Evolutionary conservation across 2,329 filamentous ascomycete species (phyloP).

Genomic region (Ophiostoma triangulosporum): DNA sequence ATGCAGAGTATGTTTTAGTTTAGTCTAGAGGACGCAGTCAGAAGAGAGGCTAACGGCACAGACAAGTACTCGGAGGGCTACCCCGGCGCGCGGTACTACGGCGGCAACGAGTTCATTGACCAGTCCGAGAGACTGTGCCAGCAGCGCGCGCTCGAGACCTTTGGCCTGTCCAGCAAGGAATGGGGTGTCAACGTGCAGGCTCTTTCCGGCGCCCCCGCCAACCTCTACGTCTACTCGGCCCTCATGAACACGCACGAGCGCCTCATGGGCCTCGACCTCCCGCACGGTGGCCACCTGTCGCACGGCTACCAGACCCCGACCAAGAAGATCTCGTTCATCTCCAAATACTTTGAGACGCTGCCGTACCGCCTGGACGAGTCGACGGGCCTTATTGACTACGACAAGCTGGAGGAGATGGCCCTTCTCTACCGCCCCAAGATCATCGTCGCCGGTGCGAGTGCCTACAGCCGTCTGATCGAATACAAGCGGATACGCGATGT

Average conservation of each 20-base stretch:
- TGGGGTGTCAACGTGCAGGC: slow-evolving; percentile 98
- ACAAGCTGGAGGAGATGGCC: slow-evolving; percentile 76
- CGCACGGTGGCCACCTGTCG: slow-evolving; percentile 88
- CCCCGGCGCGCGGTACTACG: slow-evolving; percentile 90
- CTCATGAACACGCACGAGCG: slow-evolving; percentile 86
- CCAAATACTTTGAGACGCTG: slow-evolving; percentile 97
- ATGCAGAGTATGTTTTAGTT: slow-evolving; percentile 85
- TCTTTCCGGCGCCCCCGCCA: slow-evolving; percentile 60
- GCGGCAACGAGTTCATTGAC: slow-evolving; percentile 93
- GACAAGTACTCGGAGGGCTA: slow-evolving; percentile 99
- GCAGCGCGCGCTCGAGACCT: slow-evolving; percentile 75
- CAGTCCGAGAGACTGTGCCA: slow-evolving; percentile 82
- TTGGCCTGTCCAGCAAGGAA: slow-evolving; percentile 67
- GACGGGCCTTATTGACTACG: slow-evolving; percentile 92
- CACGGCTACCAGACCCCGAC: slow-evolving; percentile 95
- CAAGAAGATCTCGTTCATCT: slow-evolving; percentile 94
- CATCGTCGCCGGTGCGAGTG: slow-evolving; percentile 86
- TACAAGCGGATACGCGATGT: slow-evolving; percentile 87
- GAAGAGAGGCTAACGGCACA: slow-evolving; percentile 18
- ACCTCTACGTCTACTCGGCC: slow-evolving; percentile 90
- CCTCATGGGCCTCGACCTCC: slow-evolving; percentile 92
- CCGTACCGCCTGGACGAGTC: slow-evolving; percentile 85
- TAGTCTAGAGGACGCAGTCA: not conserved
- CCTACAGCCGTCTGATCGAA: slow-evolving; percentile 92
- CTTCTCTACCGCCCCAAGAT: slow-evolving; percentile 88